Base-by-base conservation (phyloP, 2,329 filamentous ascomycete genomes). In the Colletotrichum euphorbiae region DNA sequence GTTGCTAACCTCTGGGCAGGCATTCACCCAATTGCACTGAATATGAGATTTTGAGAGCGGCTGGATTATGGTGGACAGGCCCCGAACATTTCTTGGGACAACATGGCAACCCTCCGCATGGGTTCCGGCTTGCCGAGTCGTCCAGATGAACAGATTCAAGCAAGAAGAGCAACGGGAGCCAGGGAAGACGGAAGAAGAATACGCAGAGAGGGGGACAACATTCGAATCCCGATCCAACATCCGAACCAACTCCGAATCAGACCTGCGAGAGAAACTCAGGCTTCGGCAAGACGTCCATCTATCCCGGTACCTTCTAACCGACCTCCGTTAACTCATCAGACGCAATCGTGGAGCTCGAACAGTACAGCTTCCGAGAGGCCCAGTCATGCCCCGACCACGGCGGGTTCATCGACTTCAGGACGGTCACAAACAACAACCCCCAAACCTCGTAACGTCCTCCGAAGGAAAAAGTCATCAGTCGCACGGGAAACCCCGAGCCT, bases 391-490 rank as follows among this genome's bases (percentile, higher is more conserved):
- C 74, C 75, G 38, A 75, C 75, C 36, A 73, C 72, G 42, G 79
- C 79, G 31, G 77, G 76, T 12, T 77, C 77, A 21, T 76, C 77
- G 15, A 75, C 77, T 5, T 77, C 78, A 4, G 74, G 75, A 51
- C 77, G 75, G 36, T 80, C 78, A 0, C 73, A 78, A 45, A 77
- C 78, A 45, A 75, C 74, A 46, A 71, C 70, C 19, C 62, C 74
- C 24, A 79, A 75, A 36, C 75, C 77, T 28, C 81, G 81, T 45
- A 84, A 82, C 72, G 78, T 83, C 8, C 74, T 87, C 54, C 79
- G 83, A 71, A 82, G 83, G 71, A 88, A 87, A 73, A 81, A 82
- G 62, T 83, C 85, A 13, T 81, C 80, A 11, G 74, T 84, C 43
- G 77, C 83, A 2, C 79, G 80, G 62, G 79, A 83, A 21, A 69